phyloP scores from a whole-genome alignment of 2,329 filamentous ascomycete species.

The Allantophomopsis cytisporea region DNA sequence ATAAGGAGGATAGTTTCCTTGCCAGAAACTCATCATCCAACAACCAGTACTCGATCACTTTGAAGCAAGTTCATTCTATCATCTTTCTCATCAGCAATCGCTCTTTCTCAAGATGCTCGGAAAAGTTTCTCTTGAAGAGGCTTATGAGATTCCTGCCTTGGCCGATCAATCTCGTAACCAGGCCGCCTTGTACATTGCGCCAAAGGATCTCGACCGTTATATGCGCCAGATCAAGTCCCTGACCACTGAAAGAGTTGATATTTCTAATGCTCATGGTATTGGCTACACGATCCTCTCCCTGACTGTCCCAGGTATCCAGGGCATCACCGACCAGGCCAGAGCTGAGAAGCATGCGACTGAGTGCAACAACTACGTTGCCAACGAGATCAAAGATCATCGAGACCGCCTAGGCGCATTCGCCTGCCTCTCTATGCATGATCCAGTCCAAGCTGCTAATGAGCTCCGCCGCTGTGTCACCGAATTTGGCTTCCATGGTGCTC shows the following conservation, averaged over 20 bases:
- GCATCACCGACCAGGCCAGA: slow-evolving; percentile 25
- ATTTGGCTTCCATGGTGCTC: slow-evolving; percentile 46
- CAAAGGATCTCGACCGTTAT: slow-evolving; percentile 2
- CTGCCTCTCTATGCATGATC: slow-evolving; percentile 37
- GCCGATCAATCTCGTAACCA: slow-evolving; percentile 1
- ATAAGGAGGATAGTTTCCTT: too few relatives aligned
- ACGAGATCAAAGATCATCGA: slow-evolving; percentile 11
- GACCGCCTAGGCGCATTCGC: slow-evolving; percentile 33
- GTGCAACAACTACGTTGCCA: slow-evolving; percentile 13
- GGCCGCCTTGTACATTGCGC: slow-evolving; percentile 3
- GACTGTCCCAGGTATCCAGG: slow-evolving; percentile 33
- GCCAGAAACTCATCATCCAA: too few relatives aligned
- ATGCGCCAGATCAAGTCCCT: slow-evolving; percentile 8
- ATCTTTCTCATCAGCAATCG: neutral
- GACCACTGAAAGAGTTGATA: slow-evolving; percentile 25
- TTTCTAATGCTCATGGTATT: slow-evolving; percentile 31
- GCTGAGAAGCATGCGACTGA: slow-evolving; percentile 27
- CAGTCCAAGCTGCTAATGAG: slow-evolving; percentile 32
- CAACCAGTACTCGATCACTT: too few relatives aligned
- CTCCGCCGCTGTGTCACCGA: slow-evolving; percentile 36
- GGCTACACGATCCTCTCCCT: slow-evolving; percentile 33
- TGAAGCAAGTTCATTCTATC: too few relatives aligned
- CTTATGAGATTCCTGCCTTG: slow-evolving; percentile 10
- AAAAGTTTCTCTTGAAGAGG: slow-evolving; percentile 48
- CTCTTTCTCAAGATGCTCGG: slow-evolving; percentile 29